Base-by-base conservation (phyloP, 2,329 filamentous ascomycete species). In the Trichoderma sp. region DNA sequence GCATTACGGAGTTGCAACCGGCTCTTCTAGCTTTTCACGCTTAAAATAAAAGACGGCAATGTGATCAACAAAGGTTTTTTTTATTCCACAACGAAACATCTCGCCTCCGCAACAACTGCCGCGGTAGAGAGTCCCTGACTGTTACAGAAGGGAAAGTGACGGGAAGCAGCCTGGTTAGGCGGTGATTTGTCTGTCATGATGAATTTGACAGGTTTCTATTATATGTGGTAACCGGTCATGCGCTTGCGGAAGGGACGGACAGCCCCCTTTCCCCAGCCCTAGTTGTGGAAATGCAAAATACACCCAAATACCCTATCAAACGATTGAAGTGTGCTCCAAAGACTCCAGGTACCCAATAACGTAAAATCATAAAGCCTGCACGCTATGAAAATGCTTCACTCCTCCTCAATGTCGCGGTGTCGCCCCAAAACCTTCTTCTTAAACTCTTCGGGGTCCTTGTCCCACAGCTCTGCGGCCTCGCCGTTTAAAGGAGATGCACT, bases 391-490 rank as follows among this genome's bases (percentile, higher is more conserved):
- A 37, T 37, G 49, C 65, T 53, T 61, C 52, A 70, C 74, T 91
- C 88, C 72, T 91, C 89, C 71, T 91, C 89, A 33, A 90, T 79
- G 73, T 91, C 89, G 58, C 83, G 83, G 80, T 91, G 88, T 70
- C 89, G 85, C 60, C 82, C 87, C 72, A 87, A 75, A 40, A 91
- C 88, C 82, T 90, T 91, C 73, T 88, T 88, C 87, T 97, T 93
- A 86, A 96, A 98, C 79, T 97, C 93, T 57, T 88, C 89, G 47
- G 89, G 85, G 79, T 98, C 89, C 74, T 90, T 93, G 79, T 97
- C 95, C 94, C 96, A 99, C 53, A 99, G 86, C 79, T 97, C 92
- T 19, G 96, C 96, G 35, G 96, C 96, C 81, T 99, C 94, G 70
- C 94, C 96, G 76, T 99, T 99, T 72, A 99, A 85, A 2, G 96